A percentile compares a stretch with the other conserved stretches of the same genome.
Conservation (phyloP, 169 alveolate species). For the Cryptosporidium ryanae region DNA sequence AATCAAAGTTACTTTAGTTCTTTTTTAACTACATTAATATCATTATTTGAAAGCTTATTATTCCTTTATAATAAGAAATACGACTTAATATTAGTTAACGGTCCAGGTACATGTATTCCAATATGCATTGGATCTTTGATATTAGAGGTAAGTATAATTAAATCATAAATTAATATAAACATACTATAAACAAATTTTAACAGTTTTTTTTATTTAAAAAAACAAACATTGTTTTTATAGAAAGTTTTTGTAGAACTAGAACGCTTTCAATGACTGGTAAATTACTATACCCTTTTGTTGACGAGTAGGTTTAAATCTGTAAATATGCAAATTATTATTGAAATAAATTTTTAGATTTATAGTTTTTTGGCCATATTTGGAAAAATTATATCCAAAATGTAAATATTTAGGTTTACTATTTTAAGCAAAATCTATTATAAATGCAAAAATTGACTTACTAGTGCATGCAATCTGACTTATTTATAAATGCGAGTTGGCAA, state of each 20-base stretch:
- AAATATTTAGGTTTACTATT: slow-evolving; percentile 51
- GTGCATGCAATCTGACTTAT: too few species aligned
- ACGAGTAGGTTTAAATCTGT: slow-evolving; percentile 74
- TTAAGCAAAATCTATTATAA: too few species aligned
- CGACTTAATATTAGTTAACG: slow-evolving; percentile 84
- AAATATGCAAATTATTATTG: too few species aligned
- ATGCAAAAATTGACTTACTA: neutral
- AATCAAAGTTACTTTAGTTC: slow-evolving; percentile 84
- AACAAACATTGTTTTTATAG: slow-evolving; percentile 78
- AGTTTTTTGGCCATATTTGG: slow-evolving; percentile 61
- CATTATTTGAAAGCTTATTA: slow-evolving; percentile 79
- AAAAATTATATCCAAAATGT: slow-evolving; percentile 40
- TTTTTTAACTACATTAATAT: slow-evolving; percentile 82
- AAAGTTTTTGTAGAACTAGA: slow-evolving; percentile 83
- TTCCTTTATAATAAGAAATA: slow-evolving; percentile 77
- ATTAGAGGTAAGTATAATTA: slow-evolving; percentile 60
- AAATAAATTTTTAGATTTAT: slow-evolving; percentile 14
- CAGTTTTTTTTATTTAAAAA: slow-evolving; percentile 77
- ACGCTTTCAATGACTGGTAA: slow-evolving; percentile 86
- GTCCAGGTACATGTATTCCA: slow-evolving; percentile 91
- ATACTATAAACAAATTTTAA: slow-evolving; percentile 29
- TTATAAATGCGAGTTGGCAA: too few species aligned
- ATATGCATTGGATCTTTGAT: slow-evolving; percentile 79
- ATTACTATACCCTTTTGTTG: slow-evolving; percentile 82
- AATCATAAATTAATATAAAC: neutral